Evolutionary conservation across 495 filamentous ascomycete genomes (phyloP).

Genomic region (Daldinia concentrica): DNA sequence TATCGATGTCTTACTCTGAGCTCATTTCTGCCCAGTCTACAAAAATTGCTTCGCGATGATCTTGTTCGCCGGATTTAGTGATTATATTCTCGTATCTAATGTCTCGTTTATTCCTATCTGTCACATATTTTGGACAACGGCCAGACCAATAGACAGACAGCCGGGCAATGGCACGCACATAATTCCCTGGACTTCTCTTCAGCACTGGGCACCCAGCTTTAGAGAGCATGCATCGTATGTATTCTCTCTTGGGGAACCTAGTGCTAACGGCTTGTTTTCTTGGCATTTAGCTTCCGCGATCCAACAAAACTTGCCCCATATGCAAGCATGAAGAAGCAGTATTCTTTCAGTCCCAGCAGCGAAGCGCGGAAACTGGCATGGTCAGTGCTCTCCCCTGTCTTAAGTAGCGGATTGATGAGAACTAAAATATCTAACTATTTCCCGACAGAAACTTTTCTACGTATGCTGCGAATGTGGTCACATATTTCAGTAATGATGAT

Average conservation of each 20-base stretch:
- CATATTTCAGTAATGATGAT: constrained; percentile 70
- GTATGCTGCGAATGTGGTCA: constrained; percentile 93
- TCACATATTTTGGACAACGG: not conserved
- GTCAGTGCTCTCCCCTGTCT: constrained; percentile 61
- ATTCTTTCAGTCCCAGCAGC: constrained; percentile 98
- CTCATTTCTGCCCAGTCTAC: not conserved
- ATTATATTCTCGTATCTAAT: not conserved
- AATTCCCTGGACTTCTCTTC: constrained; percentile 4
- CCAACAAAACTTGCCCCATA: constrained; percentile 80
- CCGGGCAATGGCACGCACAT: not conserved
- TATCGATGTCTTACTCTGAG: constrained; percentile 17
- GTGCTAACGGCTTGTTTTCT: constrained; percentile 60
- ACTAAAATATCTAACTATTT: constrained; percentile 38
- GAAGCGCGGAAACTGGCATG: constrained; percentile 97
- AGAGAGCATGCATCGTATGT: constrained; percentile 27
- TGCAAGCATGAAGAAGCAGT: constrained; percentile 89
- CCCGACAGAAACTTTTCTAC: constrained; percentile 89
- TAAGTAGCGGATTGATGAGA: not conserved
- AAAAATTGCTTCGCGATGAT: not conserved
- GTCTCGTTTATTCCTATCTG: not conserved
- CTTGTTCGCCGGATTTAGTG: not conserved
- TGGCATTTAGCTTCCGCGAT: constrained; percentile 78
- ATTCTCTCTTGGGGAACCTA: constrained; percentile 36
- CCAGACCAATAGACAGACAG: constrained; percentile 25
- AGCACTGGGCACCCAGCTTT: constrained; percentile 28